phyloP scores from a whole-genome alignment of 1,284 basidiomycete genomes.

The Tylopilus sp. region DNA sequence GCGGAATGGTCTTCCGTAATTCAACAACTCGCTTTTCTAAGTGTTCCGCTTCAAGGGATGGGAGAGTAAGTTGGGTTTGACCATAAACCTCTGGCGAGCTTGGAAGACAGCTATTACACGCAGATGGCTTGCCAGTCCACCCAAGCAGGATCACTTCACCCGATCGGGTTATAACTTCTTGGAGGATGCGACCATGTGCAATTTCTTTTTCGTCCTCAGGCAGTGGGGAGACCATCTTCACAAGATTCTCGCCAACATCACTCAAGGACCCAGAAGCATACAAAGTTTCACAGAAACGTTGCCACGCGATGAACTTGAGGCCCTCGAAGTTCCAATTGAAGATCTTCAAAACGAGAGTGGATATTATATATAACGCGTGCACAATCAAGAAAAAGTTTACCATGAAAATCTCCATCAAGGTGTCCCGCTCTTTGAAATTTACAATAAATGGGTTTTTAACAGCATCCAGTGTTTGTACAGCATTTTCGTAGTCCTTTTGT shows the following conservation, averaged over 20 bases:
- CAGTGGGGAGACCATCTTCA: background rate
- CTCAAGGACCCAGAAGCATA: background rate
- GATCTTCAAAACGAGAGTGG: too few relatives aligned
- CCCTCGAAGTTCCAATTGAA: slow-evolving; percentile 3
- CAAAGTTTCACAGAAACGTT: background rate
- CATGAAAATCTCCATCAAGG: slow-evolving; percentile 4
- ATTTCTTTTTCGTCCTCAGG: background rate
- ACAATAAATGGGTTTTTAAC: background rate
- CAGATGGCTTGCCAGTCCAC: slow-evolving; percentile 5
- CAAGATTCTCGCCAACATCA: background rate
- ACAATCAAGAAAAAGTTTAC: background rate
- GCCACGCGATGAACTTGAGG: slow-evolving; percentile 1
- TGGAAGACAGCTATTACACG: slow-evolving; percentile 7
- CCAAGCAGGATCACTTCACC: slow-evolving; percentile 6
- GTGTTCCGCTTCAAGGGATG: background rate
- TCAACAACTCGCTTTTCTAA: background rate
- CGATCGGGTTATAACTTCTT: background rate
- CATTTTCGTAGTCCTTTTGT: slow-evolving; percentile 12
- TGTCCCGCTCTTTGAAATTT: background rate
- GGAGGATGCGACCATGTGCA: background rate
- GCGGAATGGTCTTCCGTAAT: background rate
- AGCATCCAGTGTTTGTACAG: background rate
- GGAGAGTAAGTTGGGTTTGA: background rate
- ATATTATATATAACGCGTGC: too few relatives aligned
- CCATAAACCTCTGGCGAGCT: slow-evolving; percentile 1